Percentiles rank a stretch among this genome's conserved stretches.
These are phyloP conservation scores for Colletotrichum coccodes DNA, from an alignment of 2,329 filamentous ascomycete genomes.

Conservation along the genomic window DNA sequence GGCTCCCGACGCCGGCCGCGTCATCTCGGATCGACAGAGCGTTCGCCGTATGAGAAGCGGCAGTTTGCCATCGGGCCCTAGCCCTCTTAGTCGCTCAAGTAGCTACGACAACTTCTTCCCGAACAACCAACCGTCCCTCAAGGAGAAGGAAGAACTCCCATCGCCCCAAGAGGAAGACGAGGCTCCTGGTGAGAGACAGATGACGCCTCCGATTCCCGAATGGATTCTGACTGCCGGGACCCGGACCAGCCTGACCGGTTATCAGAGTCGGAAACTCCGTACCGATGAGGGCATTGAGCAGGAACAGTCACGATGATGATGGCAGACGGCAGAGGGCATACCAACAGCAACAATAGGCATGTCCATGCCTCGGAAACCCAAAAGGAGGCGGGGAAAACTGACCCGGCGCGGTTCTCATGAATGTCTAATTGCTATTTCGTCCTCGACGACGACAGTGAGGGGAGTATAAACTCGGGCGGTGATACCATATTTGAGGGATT, in stretches of 20 bases:
- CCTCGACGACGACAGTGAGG: background rate
- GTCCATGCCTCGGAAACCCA: background rate
- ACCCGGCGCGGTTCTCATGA: conserved; percentile 32
- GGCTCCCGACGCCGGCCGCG: conserved; percentile 73
- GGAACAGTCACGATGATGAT: conserved; percentile 36
- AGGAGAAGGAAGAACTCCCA: conserved; percentile 37
- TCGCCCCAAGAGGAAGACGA: conserved; percentile 33
- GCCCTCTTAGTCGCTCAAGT: conserved; percentile 60
- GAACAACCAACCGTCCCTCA: conserved; percentile 28
- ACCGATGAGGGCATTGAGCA: conserved; percentile 34
- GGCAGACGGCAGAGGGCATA: background rate
- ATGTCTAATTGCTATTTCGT: conserved; percentile 33
- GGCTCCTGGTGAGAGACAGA: conserved; percentile 49
- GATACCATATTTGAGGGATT: conserved; percentile 33
- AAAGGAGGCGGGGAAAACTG: background rate
- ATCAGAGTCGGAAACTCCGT: conserved; percentile 51
- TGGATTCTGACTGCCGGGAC: conserved; percentile 67
- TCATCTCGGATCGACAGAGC: conserved; percentile 66
- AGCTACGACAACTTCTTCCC: conserved; percentile 59
- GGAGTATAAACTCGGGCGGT: conserved; percentile 29
- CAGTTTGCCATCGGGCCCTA: conserved; percentile 59
- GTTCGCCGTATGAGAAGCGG: conserved; percentile 66
- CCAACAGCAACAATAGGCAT: background rate
- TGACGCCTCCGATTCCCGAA: conserved; percentile 71
- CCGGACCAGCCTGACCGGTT: conserved; percentile 59